These are phyloP conservation scores for Striga asiatica DNA, from an alignment of 257 asterid genomes.

Conservation along the genomic window DNA sequence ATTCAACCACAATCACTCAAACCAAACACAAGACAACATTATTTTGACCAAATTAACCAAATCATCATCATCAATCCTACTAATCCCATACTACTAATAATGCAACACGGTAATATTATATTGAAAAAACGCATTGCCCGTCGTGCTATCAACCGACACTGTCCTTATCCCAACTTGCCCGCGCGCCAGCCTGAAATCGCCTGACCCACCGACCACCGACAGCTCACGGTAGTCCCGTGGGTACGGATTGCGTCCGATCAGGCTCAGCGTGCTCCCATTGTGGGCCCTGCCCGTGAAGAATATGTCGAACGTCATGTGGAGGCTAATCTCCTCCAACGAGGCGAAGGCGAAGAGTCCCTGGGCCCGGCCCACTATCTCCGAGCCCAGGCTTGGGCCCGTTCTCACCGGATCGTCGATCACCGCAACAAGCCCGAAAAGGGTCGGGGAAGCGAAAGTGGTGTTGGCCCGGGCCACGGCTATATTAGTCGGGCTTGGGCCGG, in stretches of 20 bases:
- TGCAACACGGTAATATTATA: slow-evolving; percentile 20
- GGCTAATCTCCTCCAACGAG: slow-evolving; percentile 16
- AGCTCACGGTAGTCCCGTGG: slow-evolving; percentile 14
- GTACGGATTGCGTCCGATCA: slow-evolving; percentile 22
- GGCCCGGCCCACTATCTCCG: slow-evolving; percentile 26
- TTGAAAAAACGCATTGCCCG: slow-evolving; percentile 25
- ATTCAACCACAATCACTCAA: too few species aligned
- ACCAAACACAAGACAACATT: too few species aligned
- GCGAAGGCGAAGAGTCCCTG: slow-evolving; percentile 21
- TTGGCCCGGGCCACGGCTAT: slow-evolving; percentile 1
- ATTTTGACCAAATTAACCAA: too few species aligned
- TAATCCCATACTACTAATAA: too few species aligned
- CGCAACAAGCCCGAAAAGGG: slow-evolving; percentile 7
- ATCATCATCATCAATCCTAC: too few species aligned
- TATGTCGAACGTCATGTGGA: slow-evolving; percentile 19
- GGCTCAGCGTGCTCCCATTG: slow-evolving; percentile 29
- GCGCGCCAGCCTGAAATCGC: slow-evolving; percentile 30
- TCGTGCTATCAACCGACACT: neutral
- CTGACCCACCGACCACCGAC: slow-evolving; percentile 38
- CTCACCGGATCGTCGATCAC: slow-evolving; percentile 28
- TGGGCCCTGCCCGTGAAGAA: slow-evolving; percentile 21
- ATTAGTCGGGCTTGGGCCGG: slow-evolving; percentile 10
- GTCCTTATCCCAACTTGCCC: slow-evolving; percentile 21
- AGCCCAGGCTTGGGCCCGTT: slow-evolving; percentile 5
- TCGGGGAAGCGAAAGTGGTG: neutral